Percentiles rank a stretch among this genome's conserved stretches.
These are phyloP conservation scores for Termitomyces sp. DNA, from an alignment of 768 basidiomycete genomes.

Conservation along the genomic window DNA sequence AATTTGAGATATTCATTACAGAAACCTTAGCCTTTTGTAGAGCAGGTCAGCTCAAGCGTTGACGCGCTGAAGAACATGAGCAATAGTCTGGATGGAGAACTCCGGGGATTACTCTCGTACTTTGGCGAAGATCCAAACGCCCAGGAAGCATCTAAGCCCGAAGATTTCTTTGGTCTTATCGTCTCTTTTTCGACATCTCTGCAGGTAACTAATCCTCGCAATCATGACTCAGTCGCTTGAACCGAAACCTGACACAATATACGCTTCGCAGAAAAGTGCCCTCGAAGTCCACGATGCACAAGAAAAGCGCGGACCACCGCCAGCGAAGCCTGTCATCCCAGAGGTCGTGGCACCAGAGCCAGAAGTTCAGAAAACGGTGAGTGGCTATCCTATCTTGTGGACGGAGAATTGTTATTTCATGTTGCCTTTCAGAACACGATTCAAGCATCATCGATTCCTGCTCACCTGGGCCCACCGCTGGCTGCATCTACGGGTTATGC, in stretches of 20 bases:
- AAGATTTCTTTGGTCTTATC: constrained; percentile 78
- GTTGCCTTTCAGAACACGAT: constrained; percentile 32
- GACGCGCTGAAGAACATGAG: constrained; percentile 66
- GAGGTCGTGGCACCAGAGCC: constrained; percentile 19
- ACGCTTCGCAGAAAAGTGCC: constrained; percentile 59
- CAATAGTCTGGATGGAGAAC: constrained; percentile 50
- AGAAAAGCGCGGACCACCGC: constrained; percentile 25
- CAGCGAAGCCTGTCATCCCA: constrained; percentile 10
- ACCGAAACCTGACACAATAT: background rate
- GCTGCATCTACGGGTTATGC: constrained; percentile 35
- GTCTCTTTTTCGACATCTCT: constrained; percentile 72
- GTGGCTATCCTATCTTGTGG: constrained; percentile 2
- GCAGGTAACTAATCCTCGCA: constrained; percentile 38
- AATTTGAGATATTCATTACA: background rate
- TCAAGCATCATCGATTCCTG: constrained; percentile 28
- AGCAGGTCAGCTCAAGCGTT: constrained; percentile 46
- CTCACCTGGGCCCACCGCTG: constrained; percentile 24
- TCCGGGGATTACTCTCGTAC: constrained; percentile 59
- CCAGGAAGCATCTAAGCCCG: constrained; percentile 65
- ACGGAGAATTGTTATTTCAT: background rate
- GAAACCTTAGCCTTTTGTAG: constrained; percentile 43
- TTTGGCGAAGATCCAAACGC: constrained; percentile 75
- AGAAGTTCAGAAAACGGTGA: constrained; percentile 19
- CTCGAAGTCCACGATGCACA: constrained; percentile 58
- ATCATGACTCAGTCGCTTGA: background rate